These are phyloP conservation scores for Candolleomyces efflorescens DNA, from an alignment of 768 basidiomycete genomes.

Conservation along the genomic window DNA sequence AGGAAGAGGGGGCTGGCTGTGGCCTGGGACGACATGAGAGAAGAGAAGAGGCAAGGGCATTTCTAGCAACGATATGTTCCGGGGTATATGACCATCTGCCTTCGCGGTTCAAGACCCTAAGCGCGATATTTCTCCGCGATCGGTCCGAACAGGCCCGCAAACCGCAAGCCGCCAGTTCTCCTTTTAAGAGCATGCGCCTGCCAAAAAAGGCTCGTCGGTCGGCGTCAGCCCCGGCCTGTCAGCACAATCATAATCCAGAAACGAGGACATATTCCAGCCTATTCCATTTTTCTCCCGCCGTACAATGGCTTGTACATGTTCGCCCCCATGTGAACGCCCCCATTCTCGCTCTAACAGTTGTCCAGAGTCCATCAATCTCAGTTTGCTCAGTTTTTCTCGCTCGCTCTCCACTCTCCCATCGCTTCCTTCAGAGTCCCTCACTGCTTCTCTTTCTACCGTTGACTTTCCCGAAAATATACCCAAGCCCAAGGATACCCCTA, in stretches of 20 bases:
- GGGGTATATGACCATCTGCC: not conserved
- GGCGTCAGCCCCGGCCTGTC: slow-evolving; percentile 1
- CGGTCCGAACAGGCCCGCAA: not conserved
- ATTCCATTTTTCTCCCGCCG: not conserved
- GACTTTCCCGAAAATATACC: not conserved
- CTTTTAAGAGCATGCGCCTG: not conserved
- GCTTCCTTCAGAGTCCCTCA: not conserved
- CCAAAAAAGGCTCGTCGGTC: not conserved
- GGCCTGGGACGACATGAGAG: not conserved
- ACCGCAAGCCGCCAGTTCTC: not conserved
- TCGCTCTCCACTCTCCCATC: not conserved
- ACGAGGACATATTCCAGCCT: too few relatives aligned
- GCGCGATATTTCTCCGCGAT: slow-evolving; percentile 7
- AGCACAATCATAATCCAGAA: not conserved
- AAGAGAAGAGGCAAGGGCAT: not conserved
- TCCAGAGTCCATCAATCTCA: slow-evolving; percentile 1
- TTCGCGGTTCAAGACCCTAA: too few relatives aligned
- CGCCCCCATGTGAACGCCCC: not conserved
- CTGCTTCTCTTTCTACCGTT: not conserved
- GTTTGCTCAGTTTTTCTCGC: slow-evolving; percentile 2
- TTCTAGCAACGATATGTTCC: not conserved
- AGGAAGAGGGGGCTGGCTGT: slow-evolving; percentile 45
- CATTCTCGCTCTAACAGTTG: not conserved
- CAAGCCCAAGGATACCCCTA: not conserved
- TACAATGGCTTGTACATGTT: not conserved